Percentiles rank a stretch among this genome's conserved stretches.
phyloP scores from a whole-genome alignment of 176 grass and related monocot species.

The Coix lacrymajobi region DNA sequence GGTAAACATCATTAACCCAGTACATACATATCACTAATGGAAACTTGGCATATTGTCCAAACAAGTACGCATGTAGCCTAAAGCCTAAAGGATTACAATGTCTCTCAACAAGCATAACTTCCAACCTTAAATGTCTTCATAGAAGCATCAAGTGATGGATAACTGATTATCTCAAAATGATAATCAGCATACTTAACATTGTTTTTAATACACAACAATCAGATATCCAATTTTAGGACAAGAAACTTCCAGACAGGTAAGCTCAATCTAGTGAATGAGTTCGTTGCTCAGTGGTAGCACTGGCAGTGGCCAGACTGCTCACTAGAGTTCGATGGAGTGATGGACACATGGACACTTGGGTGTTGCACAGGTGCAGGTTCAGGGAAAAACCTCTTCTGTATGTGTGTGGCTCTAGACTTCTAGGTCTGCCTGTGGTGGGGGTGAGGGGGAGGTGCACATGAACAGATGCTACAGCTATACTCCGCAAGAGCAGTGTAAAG shows the following conservation, averaged over 20 bases:
- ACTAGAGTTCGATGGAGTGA: too few species aligned
- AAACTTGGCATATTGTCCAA: background rate
- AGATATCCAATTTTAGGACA: background rate
- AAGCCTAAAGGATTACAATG: background rate
- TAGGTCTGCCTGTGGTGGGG: background rate
- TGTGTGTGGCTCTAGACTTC: background rate
- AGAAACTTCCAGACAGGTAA: background rate
- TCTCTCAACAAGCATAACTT: background rate
- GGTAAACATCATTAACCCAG: background rate
- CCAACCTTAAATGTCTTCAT: background rate
- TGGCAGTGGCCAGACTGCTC: background rate
- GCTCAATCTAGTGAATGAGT: background rate
- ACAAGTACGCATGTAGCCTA: background rate
- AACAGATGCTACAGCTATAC: background rate
- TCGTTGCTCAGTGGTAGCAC: background rate
- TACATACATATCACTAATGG: background rate
- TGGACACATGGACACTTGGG: rapidly evolving
- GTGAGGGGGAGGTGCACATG: background rate
- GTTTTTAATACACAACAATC: background rate
- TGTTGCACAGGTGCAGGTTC: background rate
- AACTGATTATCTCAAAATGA: background rate
- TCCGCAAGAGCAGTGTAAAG: background rate
- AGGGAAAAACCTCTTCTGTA: too few species aligned
- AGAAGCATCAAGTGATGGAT: constrained; percentile 13
- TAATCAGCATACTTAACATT: background rate